phyloP scores from a whole-genome alignment of 2,329 filamentous ascomycete species.

The Aspergillus fumigatus region DNA sequence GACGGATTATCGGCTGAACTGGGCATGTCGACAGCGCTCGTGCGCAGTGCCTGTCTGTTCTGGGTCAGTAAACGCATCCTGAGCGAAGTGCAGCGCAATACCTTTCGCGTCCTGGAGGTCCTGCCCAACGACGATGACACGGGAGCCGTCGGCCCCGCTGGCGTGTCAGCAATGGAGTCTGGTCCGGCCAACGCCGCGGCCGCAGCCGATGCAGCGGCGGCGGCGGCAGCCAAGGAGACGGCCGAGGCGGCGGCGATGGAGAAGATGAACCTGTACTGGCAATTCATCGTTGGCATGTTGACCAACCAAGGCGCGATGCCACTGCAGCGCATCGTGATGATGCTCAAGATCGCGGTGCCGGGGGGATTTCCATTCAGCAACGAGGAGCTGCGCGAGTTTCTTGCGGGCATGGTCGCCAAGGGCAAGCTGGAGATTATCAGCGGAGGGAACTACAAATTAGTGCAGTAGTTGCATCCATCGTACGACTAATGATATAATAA shows the following conservation, averaged over 20 bases:
- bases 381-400: slow-evolving; percentile 78
- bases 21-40: slow-evolving; percentile 52
- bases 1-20: slow-evolving; percentile 46
- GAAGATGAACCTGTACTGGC: slow-evolving; percentile 73
- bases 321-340: slow-evolving; percentile 76
- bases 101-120: slow-evolving; percentile 55
- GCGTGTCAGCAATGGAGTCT: slow-evolving; percentile 13
- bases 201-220: slow-evolving; percentile 39
- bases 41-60: slow-evolving; percentile 58
- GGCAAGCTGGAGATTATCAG: slow-evolving; percentile 62
- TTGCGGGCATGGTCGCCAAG: slow-evolving; percentile 70
- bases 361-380: slow-evolving; percentile 86
- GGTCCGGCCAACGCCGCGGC: slow-evolving; percentile 28
- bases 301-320: slow-evolving; percentile 88
- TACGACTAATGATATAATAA: slow-evolving; percentile 1
- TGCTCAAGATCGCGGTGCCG: slow-evolving; percentile 87
- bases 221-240: slow-evolving; percentile 41
- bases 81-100: slow-evolving; percentile 43
- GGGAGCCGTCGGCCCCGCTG: slow-evolving; percentile 15
- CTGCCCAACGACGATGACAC: slow-evolving; percentile 36
- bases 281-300: slow-evolving; percentile 92
- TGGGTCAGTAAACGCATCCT: slow-evolving; percentile 59
- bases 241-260: slow-evolving; percentile 60
- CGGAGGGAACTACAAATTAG: slow-evolving; percentile 64
- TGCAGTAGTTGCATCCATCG: slow-evolving; percentile 14